Conservation (phyloP, 2,329 filamentous ascomycete species). For the Fusarium brevicatenulatum region DNA sequence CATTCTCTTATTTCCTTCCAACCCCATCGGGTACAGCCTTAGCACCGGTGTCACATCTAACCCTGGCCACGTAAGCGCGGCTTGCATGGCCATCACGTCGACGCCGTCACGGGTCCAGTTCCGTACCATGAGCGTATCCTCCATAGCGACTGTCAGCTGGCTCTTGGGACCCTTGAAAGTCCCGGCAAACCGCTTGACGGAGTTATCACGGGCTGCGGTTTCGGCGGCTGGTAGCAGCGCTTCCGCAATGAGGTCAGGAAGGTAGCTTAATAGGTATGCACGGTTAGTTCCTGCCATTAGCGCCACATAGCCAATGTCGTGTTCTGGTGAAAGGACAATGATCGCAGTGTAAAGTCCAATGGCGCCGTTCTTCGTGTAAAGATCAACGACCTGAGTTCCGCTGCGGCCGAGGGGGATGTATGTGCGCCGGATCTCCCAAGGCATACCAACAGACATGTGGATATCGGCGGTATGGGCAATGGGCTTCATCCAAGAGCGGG, state of each 20-base stretch:
- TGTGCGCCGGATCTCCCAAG: constrained; percentile 18
- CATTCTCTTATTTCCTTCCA: not conserved
- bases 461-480: not conserved
- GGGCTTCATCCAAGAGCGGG: constrained; percentile 14
- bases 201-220: not conserved
- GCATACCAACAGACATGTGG: constrained; percentile 12
- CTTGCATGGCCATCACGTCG: not conserved
- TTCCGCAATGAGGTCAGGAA: not conserved
- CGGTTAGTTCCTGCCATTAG: not conserved
- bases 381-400: not conserved
- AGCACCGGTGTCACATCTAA: not conserved
- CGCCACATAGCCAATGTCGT: not conserved
- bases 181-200: not conserved
- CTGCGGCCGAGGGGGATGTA: not conserved
- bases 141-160: not conserved
- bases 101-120: not conserved
- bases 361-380: constrained; percentile 15
- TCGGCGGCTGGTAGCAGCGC: not conserved
- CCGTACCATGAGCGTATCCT: not conserved
- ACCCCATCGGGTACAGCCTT: not conserved
- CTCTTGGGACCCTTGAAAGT: not conserved
- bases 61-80: not conserved
- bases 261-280: not conserved
- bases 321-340: not conserved
- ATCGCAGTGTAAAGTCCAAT: not conserved